phyloP scores from a whole-genome alignment of 202 grass and related monocot genomes.

The Thinopyrum obtusiflorum region DNA sequence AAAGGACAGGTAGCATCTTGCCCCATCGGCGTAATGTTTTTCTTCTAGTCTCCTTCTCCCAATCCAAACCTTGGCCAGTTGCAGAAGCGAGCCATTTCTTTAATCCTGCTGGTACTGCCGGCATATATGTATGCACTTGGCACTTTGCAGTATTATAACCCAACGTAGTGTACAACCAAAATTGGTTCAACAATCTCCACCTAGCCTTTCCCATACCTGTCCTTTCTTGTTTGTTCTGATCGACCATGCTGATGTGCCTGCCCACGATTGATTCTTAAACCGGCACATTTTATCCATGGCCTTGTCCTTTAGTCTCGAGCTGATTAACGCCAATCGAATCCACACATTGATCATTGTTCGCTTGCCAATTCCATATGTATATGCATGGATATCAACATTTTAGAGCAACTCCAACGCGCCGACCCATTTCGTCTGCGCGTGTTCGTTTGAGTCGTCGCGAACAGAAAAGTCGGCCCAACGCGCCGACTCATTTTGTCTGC shows the following conservation, averaged over 20 bases:
- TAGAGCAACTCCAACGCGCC: too few relatives aligned
- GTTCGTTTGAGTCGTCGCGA: too few relatives aligned
- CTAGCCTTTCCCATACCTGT: not conserved
- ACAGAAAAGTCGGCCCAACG: too few relatives aligned
- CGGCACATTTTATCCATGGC: not conserved
- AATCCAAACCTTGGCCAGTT: not conserved
- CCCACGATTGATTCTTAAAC: conserved; percentile 13
- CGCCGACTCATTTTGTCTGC: too few relatives aligned
- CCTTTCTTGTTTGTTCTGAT: not conserved
- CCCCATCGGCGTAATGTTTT: not conserved
- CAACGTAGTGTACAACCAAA: not conserved
- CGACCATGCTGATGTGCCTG: not conserved
- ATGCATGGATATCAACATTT: not conserved
- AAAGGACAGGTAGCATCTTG: not conserved
- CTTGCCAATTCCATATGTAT: not conserved
- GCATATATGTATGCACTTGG: not conserved
- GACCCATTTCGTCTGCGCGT: too few relatives aligned
- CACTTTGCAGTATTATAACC: not conserved
- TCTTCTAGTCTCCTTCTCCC: not conserved
- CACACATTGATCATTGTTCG: not conserved
- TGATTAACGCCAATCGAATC: not conserved
- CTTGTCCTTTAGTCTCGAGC: not conserved
- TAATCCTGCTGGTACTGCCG: not conserved
- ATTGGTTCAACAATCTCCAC: conserved; percentile 13
- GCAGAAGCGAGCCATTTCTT: not conserved